A percentile compares a stretch with the other conserved stretches of the same genome.
Conservation (phyloP, 768 basidiomycete genomes). For the Pisolithus tinctorius region DNA sequence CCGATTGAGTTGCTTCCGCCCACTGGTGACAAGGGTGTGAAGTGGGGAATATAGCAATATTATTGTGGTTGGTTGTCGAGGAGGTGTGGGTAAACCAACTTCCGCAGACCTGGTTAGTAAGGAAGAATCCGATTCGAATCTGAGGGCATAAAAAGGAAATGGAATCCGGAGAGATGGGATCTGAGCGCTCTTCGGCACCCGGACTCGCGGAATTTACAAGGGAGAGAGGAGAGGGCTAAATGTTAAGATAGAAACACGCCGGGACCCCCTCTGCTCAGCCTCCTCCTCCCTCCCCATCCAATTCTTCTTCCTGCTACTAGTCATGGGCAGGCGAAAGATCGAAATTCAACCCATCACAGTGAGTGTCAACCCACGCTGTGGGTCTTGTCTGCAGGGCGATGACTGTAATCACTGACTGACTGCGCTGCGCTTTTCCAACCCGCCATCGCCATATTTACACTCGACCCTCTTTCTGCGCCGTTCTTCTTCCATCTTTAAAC, state of each 20-base stretch:
- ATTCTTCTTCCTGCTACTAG: background rate
- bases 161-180: too few relatives aligned
- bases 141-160: too few relatives aligned
- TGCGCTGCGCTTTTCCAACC: conserved; percentile 5
- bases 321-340: conserved; percentile 75
- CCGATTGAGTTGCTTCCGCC: background rate
- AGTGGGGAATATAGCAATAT: background rate
- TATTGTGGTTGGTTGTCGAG: too few relatives aligned
- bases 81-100: too few relatives aligned
- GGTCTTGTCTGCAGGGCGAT: background rate
- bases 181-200: conserved; percentile 25
- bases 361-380: conserved; percentile 27
- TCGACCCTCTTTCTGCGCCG: conserved; percentile 7
- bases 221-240: conserved; percentile 10
- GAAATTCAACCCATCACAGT: conserved; percentile 79
- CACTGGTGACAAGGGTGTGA: background rate
- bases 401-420: conserved; percentile 5
- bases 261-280: conserved; percentile 14
- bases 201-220: conserved; percentile 31
- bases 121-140: too few relatives aligned
- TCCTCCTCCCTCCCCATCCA: conserved; percentile 18
- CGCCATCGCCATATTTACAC: conserved; percentile 24
- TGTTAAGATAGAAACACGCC: conserved; percentile 27
- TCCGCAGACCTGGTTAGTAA: too few relatives aligned
- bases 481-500: conserved; percentile 26